A percentile compares a stretch with the other conserved stretches of the same genome.
These are phyloP conservation scores for Fusarium camptoceras DNA, from an alignment of 2,329 filamentous ascomycete species.

Conservation along the genomic window DNA sequence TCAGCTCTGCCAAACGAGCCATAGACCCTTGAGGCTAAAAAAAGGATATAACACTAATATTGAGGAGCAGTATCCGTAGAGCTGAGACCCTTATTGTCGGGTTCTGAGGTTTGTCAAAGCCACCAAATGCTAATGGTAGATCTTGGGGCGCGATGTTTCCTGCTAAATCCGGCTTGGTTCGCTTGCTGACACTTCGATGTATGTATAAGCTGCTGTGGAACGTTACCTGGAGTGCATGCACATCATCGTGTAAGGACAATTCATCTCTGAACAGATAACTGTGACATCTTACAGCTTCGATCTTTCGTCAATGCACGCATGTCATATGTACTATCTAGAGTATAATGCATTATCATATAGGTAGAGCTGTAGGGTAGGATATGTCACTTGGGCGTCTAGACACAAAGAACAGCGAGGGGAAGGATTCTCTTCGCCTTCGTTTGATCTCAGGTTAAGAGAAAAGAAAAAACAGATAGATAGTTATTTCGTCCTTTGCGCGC, in stretches of 20 bases:
- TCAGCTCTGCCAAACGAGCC: constrained; percentile 14
- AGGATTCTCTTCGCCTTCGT: background rate
- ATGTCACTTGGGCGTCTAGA: background rate
- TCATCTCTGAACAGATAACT: background rate
- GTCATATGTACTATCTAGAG: background rate
- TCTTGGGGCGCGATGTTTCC: background rate
- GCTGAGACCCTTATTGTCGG: constrained; percentile 8
- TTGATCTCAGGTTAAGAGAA: background rate
- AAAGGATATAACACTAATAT: constrained; percentile 1
- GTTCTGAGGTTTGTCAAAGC: background rate
- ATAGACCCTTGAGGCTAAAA: constrained; percentile 29
- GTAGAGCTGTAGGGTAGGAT: background rate
- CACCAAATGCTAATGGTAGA: background rate
- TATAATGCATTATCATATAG: background rate
- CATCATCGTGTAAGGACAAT: background rate
- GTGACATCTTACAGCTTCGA: background rate
- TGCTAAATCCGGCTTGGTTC: background rate
- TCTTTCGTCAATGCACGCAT: background rate
- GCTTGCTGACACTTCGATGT: background rate
- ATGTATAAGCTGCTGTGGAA: background rate
- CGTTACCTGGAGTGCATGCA: constrained; percentile 8
- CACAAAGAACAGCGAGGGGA: background rate
- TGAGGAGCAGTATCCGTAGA: background rate
- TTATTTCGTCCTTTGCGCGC: background rate
- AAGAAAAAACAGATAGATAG: background rate